Conservation (phyloP, 805 yeast genomes). For the Torulaspora gathmanii region DNA sequence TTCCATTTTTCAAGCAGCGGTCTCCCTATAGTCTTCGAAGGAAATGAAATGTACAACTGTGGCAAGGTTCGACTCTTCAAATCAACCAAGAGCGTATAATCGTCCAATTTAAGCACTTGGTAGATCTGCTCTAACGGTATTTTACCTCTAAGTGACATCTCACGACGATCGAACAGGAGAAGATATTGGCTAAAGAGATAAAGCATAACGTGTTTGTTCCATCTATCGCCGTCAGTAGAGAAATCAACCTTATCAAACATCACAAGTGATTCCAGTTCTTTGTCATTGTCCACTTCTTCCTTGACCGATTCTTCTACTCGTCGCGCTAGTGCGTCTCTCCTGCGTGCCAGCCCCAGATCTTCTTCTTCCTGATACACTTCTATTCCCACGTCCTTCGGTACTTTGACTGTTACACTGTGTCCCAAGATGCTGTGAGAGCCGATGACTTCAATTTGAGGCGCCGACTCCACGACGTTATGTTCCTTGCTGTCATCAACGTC, state of each 20-base stretch:
- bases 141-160: constrained; percentile 39
- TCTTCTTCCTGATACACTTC: neutral
- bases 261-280: constrained; percentile 17
- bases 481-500: neutral
- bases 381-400: neutral
- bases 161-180: constrained; percentile 20
- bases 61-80: constrained; percentile 43
- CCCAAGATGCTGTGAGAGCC: neutral
- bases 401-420: neutral
- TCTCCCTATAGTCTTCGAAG: constrained; percentile 24
- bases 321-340: constrained; percentile 1
- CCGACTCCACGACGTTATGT: neutral
- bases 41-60: constrained; percentile 38
- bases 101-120: constrained; percentile 29
- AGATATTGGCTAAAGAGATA: constrained; percentile 18
- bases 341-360: neutral
- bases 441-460: neutral
- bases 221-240: constrained; percentile 41
- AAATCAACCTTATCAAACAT: constrained; percentile 43
- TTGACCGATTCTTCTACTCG: constrained; percentile 8
- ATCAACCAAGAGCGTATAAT: constrained; percentile 33
- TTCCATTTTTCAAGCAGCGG: constrained; percentile 43
- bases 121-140: constrained; percentile 37
- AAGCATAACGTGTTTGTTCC: constrained; percentile 34
- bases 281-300: constrained; percentile 10